These are phyloP conservation scores for Neofusicoccum umdonicola DNA, from an alignment of 2,329 filamentous ascomycete species.

Conservation along the genomic window DNA sequence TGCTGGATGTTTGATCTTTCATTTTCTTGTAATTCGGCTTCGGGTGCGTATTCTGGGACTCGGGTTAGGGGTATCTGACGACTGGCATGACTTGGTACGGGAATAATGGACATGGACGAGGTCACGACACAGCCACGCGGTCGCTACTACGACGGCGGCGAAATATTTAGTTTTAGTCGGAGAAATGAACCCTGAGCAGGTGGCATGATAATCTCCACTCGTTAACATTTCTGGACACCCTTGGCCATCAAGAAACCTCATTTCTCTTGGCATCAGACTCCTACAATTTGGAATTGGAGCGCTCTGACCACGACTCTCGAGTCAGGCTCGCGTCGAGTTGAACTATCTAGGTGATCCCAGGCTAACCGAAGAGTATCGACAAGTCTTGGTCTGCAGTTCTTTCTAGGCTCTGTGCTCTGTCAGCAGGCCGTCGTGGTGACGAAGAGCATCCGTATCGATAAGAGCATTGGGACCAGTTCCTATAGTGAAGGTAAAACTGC, in stretches of 20 bases:
- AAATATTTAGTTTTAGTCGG: not conserved
- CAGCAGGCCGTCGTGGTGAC: not conserved
- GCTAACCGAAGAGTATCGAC: not conserved
- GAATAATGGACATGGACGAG: not conserved
- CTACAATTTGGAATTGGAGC: not conserved
- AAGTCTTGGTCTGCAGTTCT: not conserved
- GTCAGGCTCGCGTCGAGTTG: not conserved
- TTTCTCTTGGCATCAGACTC: not conserved
- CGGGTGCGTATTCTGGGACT: not conserved
- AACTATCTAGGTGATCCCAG: not conserved
- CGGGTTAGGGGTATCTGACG: not conserved
- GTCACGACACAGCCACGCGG: not conserved
- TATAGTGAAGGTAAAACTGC: too few relatives aligned
- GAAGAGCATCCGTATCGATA: not conserved
- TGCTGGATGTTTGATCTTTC: constrained; percentile 39
- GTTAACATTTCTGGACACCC: not conserved
- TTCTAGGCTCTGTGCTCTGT: not conserved
- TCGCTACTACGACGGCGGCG: not conserved
- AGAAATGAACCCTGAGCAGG: not conserved
- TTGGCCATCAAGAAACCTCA: not conserved
- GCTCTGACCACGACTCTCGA: not conserved
- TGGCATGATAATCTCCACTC: not conserved
- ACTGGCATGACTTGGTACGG: not conserved
- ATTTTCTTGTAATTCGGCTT: not conserved
- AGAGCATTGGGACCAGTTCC: not conserved